Conservation (phyloP, 1,284 basidiomycete species). For the Malassezia nana region DNA sequence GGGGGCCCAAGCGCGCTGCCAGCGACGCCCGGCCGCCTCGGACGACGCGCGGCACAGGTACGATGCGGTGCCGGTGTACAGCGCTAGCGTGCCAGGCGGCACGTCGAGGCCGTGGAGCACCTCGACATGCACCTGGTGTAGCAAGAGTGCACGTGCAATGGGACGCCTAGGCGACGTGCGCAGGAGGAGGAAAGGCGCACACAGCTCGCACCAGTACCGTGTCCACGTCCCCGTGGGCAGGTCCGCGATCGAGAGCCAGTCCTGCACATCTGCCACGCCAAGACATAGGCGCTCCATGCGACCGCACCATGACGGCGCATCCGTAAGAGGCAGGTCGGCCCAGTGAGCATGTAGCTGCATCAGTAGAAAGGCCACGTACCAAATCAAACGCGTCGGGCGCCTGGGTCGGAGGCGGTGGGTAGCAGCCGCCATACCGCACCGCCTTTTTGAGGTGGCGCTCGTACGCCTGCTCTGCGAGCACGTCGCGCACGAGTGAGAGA, state of each 20-base stretch:
- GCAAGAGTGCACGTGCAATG: neutral
- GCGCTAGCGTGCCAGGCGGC: neutral
- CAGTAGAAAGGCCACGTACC: neutral
- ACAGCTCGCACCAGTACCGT: conserved; percentile 4
- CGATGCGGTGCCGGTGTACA: conserved; percentile 9
- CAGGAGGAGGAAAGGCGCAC: conserved; percentile 4
- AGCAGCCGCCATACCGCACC: neutral
- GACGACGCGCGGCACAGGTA: neutral
- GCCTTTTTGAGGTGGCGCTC: neutral
- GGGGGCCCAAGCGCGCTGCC: too few species aligned
- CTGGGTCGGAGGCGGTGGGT: neutral
- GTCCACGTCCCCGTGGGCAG: neutral
- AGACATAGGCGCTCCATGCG: neutral
- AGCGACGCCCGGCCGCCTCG: neutral
- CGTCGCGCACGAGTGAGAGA: conserved; percentile 8
- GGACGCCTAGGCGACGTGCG: neutral
- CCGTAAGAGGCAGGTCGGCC: neutral
- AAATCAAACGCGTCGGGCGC: neutral
- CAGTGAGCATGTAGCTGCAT: conserved; percentile 5
- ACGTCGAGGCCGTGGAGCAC: neutral
- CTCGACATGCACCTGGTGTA: conserved; percentile 2
- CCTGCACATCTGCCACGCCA: neutral
- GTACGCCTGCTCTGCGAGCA: neutral
- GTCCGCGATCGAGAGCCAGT: conserved; percentile 1
- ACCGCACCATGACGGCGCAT: neutral